Evolutionary conservation across 208 protist genomes (phyloP).

Genomic region (Leishmania major): DNA sequence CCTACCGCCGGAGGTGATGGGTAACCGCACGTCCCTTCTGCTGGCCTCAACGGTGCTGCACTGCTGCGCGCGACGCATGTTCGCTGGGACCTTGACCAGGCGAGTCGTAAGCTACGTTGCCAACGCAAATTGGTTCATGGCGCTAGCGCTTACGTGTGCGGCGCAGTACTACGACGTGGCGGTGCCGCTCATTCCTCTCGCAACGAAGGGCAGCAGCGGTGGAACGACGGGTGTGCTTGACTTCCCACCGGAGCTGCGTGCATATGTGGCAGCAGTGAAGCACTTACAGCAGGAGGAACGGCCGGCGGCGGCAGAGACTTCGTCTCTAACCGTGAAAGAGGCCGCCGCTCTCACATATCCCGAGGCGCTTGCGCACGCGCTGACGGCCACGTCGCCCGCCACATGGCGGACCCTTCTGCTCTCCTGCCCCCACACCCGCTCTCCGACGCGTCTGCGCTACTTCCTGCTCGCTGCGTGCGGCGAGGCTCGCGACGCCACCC

Average conservation of each 20-base stretch:
- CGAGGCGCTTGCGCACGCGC: slow-evolving; percentile 11
- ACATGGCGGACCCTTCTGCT: slow-evolving; percentile 14
- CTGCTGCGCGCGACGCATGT: slow-evolving; percentile 50
- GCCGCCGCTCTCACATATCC: slow-evolving; percentile 6
- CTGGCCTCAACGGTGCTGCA: slow-evolving; percentile 33
- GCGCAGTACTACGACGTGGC: slow-evolving; percentile 43
- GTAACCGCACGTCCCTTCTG: slow-evolving; percentile 34
- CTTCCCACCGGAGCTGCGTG: slow-evolving; percentile 17
- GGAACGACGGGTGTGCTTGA: background rate
- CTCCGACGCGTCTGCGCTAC: slow-evolving; percentile 9
- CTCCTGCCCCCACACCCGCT: background rate
- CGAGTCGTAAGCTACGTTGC: slow-evolving; percentile 13
- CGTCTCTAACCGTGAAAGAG: background rate
- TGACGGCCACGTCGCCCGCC: slow-evolving; percentile 6
- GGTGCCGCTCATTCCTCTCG: slow-evolving; percentile 10
- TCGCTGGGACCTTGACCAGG: slow-evolving; percentile 52
- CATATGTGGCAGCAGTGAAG: background rate
- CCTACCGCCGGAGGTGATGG: slow-evolving; percentile 22
- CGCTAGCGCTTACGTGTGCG: slow-evolving; percentile 33
- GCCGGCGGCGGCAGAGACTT: background rate
- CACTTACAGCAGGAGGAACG: background rate
- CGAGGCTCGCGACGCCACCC: background rate
- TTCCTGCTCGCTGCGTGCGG: slow-evolving; percentile 14
- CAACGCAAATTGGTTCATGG: slow-evolving; percentile 25
- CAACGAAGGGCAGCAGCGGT: background rate